Base-by-base conservation (phyloP, 345 rosid species). In the Arabidopsis arenosa region DNA sequence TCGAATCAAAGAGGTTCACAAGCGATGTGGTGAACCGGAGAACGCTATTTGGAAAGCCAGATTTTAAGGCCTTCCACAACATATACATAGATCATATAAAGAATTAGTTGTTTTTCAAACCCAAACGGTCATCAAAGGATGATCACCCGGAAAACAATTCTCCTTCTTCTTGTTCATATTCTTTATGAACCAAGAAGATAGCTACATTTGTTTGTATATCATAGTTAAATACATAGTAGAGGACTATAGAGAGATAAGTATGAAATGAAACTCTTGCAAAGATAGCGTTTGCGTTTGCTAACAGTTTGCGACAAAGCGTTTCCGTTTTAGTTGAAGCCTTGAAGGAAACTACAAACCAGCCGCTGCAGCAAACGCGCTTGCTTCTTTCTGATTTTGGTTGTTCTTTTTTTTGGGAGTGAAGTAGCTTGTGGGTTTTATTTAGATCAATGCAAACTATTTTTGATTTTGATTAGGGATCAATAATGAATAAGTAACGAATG, bases 41-140 rank as follows among this genome's bases (percentile, higher is more conserved):
- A 89, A 83, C 37, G 89, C 93, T 33, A 86, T 95, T 67, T 95
- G 99, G 99, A 92, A 86, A 68, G 86, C 96, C 2, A 83, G 79
- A 70, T 95, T 95, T 86, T 94, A 85, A 84, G 79, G 68, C 59
- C 12, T 66, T 8, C 43, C 21, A 11, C 68, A 10, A 70, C 71
- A 62, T 43, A 76, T 44, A 70, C 5, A 72, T 75, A 66, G 66
- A 48, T 39, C 44, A 57, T 57, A 57, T 26, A 75, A 17, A 52
- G 49, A 53, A 52, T 0, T 40, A 13, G 40, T 62, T 45, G 17
- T 3, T 56, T 23, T 44, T 14, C 9, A 58, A 56, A 47, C 13
- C 52, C n/a, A 26, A 68, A 30, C n/a, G 59, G 71, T 41, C 79
- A 59, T 68, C 74, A 75, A 68, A 36, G 52, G 7, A 60, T 68